Evolutionary conservation across 1,139 yeast species (phyloP), one percentile per base, ranked within the genome.

Genomic region (Dujonia santamariae): DNA sequence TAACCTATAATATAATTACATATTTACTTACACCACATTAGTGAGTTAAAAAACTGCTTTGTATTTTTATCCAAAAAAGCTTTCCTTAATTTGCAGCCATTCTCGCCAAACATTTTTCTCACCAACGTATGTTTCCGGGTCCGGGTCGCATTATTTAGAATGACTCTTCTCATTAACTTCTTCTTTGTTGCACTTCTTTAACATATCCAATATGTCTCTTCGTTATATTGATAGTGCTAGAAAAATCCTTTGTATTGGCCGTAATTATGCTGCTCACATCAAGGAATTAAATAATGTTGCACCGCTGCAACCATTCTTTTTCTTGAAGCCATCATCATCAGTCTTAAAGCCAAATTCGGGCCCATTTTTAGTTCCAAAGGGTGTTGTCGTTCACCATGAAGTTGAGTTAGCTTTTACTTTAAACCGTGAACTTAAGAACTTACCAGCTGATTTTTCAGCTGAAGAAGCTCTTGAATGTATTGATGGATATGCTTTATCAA

Each of bases 201-300:
- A n/a, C n/a, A n/a, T 9, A 24, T 20, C 22, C 14, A 24, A 12
- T n/a, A 77, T 77, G 83, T 71, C 83, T 12, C 68, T 70, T 51
- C 63, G 70, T 27, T 85, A 82, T 53, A 65, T 80, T 28, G 78
- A 75, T 41, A 57, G 66, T 23, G 94, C 94, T 2, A 72, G 84
- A 31, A 92, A 92, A 63, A 78, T 90, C 54, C 75, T 92, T 28
- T 92, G 98, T 60, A 90, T 92, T 45, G 98, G 98, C 32, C 82
- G 99, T 47, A 92, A 92, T 61, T 92, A 88, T 56, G 95, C 87
- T 5, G 97, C 95, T 27, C 98, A 92, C 51, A 85, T 88, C 56
- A 78, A 84, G 46, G 98, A 92, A 59, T 70, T 92, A 39, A 85
- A 86, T 66, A 92, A 88, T 54, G 61, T 75, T 21, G 71, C 75